A percentile compares a stretch with the other conserved stretches of the same genome.
Evolutionary conservation across 164 flowering plant genomes (phyloP).

Genomic region (Cinnamomum chago): DNA sequence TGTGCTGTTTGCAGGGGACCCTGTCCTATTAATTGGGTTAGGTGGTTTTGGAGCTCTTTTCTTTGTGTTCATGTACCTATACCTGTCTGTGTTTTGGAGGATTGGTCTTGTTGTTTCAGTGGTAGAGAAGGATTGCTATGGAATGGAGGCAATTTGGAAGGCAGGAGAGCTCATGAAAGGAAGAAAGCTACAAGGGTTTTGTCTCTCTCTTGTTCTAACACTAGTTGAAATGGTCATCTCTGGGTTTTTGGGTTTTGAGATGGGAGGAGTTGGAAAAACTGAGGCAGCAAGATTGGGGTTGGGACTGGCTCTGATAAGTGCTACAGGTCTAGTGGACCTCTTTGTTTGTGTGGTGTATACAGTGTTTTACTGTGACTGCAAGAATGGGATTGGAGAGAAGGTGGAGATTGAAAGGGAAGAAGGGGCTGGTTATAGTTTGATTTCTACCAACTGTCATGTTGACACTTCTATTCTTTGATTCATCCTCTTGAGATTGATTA

Average conservation of each 20-base stretch:
- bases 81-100: constrained; percentile 16
- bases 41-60: neutral
- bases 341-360: constrained; percentile 19
- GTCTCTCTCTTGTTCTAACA: constrained; percentile 12
- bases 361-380: constrained; percentile 29
- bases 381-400: constrained; percentile 27
- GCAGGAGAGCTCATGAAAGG: constrained; percentile 27
- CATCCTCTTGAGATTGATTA: neutral
- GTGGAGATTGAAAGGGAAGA: neutral
- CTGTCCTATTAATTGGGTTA: neutral
- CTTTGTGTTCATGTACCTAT: constrained; percentile 1
- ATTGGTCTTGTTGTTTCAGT: constrained; percentile 30
- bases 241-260: constrained; percentile 1
- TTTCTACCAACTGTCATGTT: neutral
- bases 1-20: neutral
- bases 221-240: neutral
- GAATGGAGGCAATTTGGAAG: constrained; percentile 29
- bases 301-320: constrained; percentile 6
- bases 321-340: constrained; percentile 8
- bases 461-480: neutral
- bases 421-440: neutral
- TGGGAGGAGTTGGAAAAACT: neutral
- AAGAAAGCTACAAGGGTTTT: constrained; percentile 19
- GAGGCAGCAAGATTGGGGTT: neutral
- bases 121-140: constrained; percentile 25